A percentile compares a stretch with the other conserved stretches of the same genome.
phyloP scores from a whole-genome alignment of 2,329 filamentous ascomycete genomes.

The Neonectria ditissima region DNA sequence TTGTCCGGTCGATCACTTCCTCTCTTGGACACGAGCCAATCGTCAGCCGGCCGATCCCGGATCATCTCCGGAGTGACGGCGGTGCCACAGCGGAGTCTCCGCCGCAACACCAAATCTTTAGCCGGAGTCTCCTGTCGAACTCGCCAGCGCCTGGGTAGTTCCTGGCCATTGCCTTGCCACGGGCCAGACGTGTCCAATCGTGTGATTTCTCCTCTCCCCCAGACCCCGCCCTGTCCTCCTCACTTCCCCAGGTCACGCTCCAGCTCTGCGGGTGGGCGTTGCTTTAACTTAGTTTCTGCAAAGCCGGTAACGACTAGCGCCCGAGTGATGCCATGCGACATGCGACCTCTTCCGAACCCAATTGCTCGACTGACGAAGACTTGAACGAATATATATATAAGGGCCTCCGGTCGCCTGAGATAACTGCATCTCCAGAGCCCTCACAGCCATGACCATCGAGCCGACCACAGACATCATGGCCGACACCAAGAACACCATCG shows the following conservation, averaged over 20 bases:
- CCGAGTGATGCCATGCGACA: slow-evolving; percentile 9
- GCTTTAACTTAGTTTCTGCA: not conserved
- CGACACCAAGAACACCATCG: slow-evolving; percentile 21
- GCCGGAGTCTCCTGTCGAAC: slow-evolving; percentile 25
- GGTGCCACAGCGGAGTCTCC: slow-evolving; percentile 23
- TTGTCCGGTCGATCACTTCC: not conserved
- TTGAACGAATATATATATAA: slow-evolving; percentile 17
- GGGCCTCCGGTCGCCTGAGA: not conserved
- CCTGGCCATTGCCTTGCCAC: not conserved
- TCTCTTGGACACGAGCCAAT: not conserved
- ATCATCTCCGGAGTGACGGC: not conserved
- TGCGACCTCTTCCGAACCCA: not conserved
- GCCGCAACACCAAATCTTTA: not conserved
- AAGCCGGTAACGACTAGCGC: not conserved
- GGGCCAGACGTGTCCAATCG: slow-evolving; percentile 13
- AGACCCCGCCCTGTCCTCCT: slow-evolving; percentile 9
- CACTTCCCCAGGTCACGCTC: slow-evolving; percentile 22
- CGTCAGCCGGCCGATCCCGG: not conserved
- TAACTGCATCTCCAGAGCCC: not conserved
- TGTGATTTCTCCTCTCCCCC: slow-evolving; percentile 17
- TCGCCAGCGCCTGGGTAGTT: not conserved
- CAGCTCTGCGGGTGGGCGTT: not conserved
- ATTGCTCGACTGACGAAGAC: not conserved
- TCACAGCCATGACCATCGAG: not conserved
- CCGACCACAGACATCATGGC: slow-evolving; percentile 40